phyloP scores from a whole-genome alignment of 352 stramenopile species.

The Pythium rishiriense region DNA sequence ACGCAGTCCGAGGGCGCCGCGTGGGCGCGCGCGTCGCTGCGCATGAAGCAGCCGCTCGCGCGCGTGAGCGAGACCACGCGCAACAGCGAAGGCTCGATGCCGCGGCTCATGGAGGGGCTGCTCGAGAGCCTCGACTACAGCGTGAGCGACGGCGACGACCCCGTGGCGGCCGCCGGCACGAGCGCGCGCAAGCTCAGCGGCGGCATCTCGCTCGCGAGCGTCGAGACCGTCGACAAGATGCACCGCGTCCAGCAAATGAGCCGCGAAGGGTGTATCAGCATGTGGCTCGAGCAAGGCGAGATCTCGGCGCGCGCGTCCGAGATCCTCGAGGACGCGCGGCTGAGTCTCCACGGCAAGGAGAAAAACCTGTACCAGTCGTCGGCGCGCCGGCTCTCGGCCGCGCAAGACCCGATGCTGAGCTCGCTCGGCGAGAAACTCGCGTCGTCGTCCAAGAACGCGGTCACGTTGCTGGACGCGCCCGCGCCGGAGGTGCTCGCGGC shows the following conservation, averaged over 20 bases:
- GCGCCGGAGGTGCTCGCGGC: not conserved
- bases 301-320: slow-evolving; percentile 82
- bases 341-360: slow-evolving; percentile 79
- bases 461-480: slow-evolving; percentile 20
- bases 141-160: slow-evolving; percentile 26
- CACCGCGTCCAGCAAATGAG: slow-evolving; percentile 37
- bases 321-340: slow-evolving; percentile 80
- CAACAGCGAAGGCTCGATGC: slow-evolving; percentile 56
- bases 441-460: slow-evolving; percentile 39
- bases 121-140: slow-evolving; percentile 51
- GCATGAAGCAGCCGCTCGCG: slow-evolving; percentile 39
- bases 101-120: slow-evolving; percentile 45
- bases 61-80: slow-evolving; percentile 18
- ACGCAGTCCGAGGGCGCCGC: slow-evolving; percentile 76
- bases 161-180: slow-evolving; percentile 10
- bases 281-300: slow-evolving; percentile 78
- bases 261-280: slow-evolving; percentile 74
- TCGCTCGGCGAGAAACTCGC: slow-evolving; percentile 64
- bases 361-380: slow-evolving; percentile 80
- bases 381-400: slow-evolving; percentile 55
- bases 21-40: slow-evolving; percentile 70
- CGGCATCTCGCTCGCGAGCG: slow-evolving; percentile 7
- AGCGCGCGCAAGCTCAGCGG: slow-evolving; percentile 16
- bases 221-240: slow-evolving; percentile 21
- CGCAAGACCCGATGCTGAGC: slow-evolving; percentile 68